Percentiles rank a stretch among this genome's conserved stretches.
Conservation (phyloP, 257 asterid species). For the Solanum chilense region DNA sequence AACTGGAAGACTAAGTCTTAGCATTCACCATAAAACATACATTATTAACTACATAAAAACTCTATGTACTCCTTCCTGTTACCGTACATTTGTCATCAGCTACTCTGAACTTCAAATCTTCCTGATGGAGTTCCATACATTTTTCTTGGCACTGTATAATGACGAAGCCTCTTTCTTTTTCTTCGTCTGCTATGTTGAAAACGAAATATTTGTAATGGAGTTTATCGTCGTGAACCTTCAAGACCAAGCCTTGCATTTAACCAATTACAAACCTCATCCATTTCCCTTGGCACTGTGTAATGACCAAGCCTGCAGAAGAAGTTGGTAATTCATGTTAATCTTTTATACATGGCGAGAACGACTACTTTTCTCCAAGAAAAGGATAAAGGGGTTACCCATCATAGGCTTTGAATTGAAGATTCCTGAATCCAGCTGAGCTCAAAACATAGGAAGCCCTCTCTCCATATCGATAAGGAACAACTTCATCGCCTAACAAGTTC, state of each 20-base stretch:
- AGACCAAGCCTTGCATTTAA: constrained; percentile 44
- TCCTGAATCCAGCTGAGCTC: constrained; percentile 71
- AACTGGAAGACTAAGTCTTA: constrained; percentile 1
- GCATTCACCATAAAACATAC: background rate
- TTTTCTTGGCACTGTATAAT: constrained; percentile 72
- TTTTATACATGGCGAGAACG: background rate
- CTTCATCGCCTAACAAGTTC: constrained; percentile 61
- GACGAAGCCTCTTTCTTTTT: constrained; percentile 44
- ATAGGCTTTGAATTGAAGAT: constrained; percentile 51
- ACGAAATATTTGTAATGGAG: background rate
- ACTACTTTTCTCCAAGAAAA: background rate
- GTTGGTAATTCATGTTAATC: background rate
- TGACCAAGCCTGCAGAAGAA: constrained; percentile 65
- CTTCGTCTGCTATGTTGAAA: background rate
- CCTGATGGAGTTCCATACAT: constrained; percentile 35
- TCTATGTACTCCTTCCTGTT: background rate
- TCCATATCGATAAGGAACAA: constrained; percentile 62
- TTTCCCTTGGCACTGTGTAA: constrained; percentile 78
- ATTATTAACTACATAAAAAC: background rate
- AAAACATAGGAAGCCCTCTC: constrained; percentile 57
- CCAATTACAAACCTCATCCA: constrained; percentile 89
- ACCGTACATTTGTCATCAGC: background rate
- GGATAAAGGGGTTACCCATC: constrained; percentile 43
- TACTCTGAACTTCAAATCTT: background rate
- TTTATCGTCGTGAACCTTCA: constrained; percentile 25